These are phyloP conservation scores for Pterocarpus santalinus DNA, from an alignment of 306 rosid species.

Conservation along the genomic window DNA sequence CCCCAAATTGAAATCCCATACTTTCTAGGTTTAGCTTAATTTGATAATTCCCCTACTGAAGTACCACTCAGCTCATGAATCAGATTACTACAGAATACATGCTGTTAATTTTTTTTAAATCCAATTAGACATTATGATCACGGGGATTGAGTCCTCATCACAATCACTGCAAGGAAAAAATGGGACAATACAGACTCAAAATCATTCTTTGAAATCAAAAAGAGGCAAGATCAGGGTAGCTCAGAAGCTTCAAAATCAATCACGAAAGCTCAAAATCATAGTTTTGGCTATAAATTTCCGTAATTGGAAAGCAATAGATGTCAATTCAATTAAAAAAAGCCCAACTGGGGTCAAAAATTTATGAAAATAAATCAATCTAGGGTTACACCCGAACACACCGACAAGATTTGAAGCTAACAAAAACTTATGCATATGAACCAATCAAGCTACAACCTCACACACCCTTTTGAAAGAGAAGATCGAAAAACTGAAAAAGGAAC, in stretches of 20 bases:
- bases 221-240: background rate
- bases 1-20: slow-evolving; percentile 4
- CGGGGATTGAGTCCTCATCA: background rate
- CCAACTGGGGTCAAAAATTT: background rate
- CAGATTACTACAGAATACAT: background rate
- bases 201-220: slow-evolving; percentile 15
- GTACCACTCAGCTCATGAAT: background rate
- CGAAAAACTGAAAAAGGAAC: slow-evolving; percentile 2
- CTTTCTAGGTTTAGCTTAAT: slow-evolving; percentile 1
- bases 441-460: slow-evolving; percentile 13
- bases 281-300: background rate
- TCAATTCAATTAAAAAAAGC: background rate
- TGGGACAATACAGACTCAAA: background rate
- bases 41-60: background rate
- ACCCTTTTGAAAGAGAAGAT: background rate
- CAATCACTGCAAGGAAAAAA: background rate
- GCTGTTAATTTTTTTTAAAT: background rate
- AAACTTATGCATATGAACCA: background rate
- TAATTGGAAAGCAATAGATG: background rate
- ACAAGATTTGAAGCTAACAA: background rate
- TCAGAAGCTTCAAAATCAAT: slow-evolving; percentile 17
- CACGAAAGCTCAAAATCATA: background rate
- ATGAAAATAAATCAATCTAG: slow-evolving; percentile 45
- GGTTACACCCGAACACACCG: slow-evolving; percentile 41
- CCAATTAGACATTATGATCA: background rate